These are phyloP conservation scores for Blastobotrys elegans DNA, from an alignment of 1,139 yeast species.

Conservation along the genomic window DNA sequence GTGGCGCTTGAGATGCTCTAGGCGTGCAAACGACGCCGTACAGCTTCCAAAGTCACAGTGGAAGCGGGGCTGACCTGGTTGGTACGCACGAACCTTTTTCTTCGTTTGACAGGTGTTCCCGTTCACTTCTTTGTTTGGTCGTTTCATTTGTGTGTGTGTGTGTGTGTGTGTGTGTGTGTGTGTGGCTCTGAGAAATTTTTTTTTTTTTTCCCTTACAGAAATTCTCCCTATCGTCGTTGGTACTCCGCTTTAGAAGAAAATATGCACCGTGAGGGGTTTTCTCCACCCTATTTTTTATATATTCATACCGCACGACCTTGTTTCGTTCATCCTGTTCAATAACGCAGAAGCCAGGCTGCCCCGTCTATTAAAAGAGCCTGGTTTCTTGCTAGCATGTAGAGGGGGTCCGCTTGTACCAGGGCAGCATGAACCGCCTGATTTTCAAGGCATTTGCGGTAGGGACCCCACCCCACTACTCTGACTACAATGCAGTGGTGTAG, in stretches of 20 bases:
- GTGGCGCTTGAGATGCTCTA: slow-evolving; percentile 26
- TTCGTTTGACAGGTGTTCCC: too few species aligned
- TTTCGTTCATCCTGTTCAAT: too few species aligned
- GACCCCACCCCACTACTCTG: too few species aligned
- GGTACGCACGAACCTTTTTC: slow-evolving; percentile 16
- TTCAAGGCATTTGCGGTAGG: too few species aligned
- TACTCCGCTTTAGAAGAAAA: neutral
- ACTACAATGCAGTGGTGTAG: too few species aligned
- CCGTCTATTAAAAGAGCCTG: too few species aligned
- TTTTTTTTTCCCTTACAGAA: neutral
- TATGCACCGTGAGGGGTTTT: neutral
- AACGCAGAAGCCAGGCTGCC: too few species aligned
- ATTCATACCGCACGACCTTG: too few species aligned
- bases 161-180: neutral
- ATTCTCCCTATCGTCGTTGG: neutral
- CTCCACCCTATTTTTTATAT: too few species aligned
- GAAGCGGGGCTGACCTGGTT: slow-evolving; percentile 21
- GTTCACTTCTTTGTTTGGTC: neutral
- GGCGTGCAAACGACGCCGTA: slow-evolving; percentile 23
- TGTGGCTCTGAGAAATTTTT: neutral
- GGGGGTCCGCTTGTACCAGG: too few species aligned
- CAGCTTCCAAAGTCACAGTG: slow-evolving; percentile 17
- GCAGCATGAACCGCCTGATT: too few species aligned
- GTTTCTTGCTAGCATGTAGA: too few species aligned
- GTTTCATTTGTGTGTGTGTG: neutral